Evolutionary conservation across 1,284 basidiomycete species (phyloP), one percentile per base, ranked within the genome.

Genomic region (Puccinia polysora): DNA sequence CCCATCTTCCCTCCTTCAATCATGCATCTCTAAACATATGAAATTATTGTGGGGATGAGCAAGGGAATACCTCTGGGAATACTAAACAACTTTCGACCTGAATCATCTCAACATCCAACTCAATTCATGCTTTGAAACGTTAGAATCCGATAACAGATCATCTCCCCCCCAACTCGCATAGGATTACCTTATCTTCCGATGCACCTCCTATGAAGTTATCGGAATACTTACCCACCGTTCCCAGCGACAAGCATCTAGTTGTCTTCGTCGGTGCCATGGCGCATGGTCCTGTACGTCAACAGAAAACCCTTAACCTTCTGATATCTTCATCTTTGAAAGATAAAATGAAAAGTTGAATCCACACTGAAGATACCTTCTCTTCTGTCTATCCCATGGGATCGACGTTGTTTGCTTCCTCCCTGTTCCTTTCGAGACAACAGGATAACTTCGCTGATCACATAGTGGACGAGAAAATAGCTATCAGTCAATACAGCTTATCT

Each of bases 261-360:
- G 90, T 98, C 65, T 97, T 97, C 78, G 92, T 98, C 62, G 96
- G 95, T 72, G 95, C 96, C 20, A 97, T 97, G 93, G 93, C 93
- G 2, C 84, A 93, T 75, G 93, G 92, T 80, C 82, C 64, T 74
- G 81, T 77, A 7, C 5, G 55, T 45, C 25, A 38, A 60, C 14
- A 14, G 49, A 32, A 45, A n/a, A n/a, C n/a, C n/a, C 25, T n/a
- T 74, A 12, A 20, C 32, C 18, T 34, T 55, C 15, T 7, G n/a
- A 56, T 25, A 18, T 25, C 20, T 55, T 45, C 2, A 32, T 38
- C 32, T 15, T n/a, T n/a, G n/a, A n/a, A n/a, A n/a, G n/a, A n/a
- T n/a, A n/a, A n/a, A n/a, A n/a, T n/a, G n/a, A n/a, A n/a, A n/a
- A n/a, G n/a, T n/a, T n/a, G n/a, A n/a, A n/a, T n/a, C n/a, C n/a